Base-by-base conservation (phyloP, 345 rosid genomes). In the Pugionium cornutum region DNA sequence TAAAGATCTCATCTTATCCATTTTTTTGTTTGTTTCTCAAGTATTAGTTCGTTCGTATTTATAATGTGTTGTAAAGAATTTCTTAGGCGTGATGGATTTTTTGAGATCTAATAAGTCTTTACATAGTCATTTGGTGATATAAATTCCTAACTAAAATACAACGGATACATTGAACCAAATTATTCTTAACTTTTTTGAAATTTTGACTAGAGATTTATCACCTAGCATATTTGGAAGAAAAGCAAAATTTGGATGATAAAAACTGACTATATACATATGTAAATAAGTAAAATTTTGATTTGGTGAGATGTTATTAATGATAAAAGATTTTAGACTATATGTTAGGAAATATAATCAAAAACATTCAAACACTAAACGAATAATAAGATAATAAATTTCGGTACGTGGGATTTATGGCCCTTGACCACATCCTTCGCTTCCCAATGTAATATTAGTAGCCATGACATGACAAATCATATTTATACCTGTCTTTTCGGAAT, bases 91-190 rank as follows among this genome's bases (percentile, higher is more conserved):
- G 57, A 39, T 58, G 31, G 9, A 39, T 56, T 39, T 4, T 48
- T 40, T 58, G 57, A 67, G 50, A 40, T 39, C 7, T 31, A 57
- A 25, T 26, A 18, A 5, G 48, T 30, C 26, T 58, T 39, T 68
- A 58, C 58, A 68, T 57, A 58, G 41, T 4, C 37, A 3, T 37
- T 11, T 30, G 55, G 40, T 56, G 32, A 31, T 6, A 27, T 4
- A 9, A 47, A 40, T 54, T 27, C 45, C 3, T 27, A 53, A 34
- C 4, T 1, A 10, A 42, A 2, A 1, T 31, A 4, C 41, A 37
- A 4, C 1, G 45, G 33, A 26, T 26, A 56, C 35, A 49, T n/a
- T 41, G 29, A 58, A 30, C 64, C 2, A 57, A 11, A 1, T 42
- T 30, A 58, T 30, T 42, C 10, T 41, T 58, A 3, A 34, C 5